Conservation (phyloP, 768 basidiomycete genomes). For the Boletus huronensis region DNA sequence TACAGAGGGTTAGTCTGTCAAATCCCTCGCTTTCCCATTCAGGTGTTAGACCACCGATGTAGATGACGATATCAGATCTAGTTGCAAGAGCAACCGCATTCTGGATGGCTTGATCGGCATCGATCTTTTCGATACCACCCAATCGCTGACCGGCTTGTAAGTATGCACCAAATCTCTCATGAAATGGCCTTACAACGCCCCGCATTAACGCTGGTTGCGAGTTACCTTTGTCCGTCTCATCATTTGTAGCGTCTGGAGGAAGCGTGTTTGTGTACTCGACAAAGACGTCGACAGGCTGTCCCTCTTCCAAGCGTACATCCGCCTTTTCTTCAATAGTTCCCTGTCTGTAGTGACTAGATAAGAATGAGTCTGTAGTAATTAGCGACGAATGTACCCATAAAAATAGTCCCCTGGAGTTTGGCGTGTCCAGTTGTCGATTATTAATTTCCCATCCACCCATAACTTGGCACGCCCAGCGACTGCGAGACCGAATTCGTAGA, state of each 20-base stretch:
- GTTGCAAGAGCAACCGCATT: neutral
- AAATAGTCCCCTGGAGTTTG: neutral
- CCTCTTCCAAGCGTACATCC: neutral
- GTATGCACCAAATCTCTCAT: neutral
- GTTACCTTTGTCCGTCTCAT: neutral
- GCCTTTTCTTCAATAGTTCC: neutral
- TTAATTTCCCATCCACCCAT: neutral
- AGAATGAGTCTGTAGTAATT: too few relatives aligned
- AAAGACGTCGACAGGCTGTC: neutral
- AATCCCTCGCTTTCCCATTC: neutral
- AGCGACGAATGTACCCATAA: too few relatives aligned
- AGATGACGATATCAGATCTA: neutral
- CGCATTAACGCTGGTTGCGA: neutral
- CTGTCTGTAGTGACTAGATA: too few relatives aligned
- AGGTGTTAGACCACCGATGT: neutral
- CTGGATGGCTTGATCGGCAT: neutral
- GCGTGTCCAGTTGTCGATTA: neutral
- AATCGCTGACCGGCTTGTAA: neutral
- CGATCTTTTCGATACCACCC: neutral
- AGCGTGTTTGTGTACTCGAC: neutral
- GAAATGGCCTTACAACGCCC: neutral
- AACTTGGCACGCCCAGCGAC: neutral
- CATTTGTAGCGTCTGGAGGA: neutral
- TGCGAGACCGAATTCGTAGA: neutral
- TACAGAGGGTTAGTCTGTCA: neutral